A percentile compares a stretch with the other conserved stretches of the same genome.
phyloP scores from a whole-genome alignment of 1,284 basidiomycete species.

The Rhodofomes roseus region DNA sequence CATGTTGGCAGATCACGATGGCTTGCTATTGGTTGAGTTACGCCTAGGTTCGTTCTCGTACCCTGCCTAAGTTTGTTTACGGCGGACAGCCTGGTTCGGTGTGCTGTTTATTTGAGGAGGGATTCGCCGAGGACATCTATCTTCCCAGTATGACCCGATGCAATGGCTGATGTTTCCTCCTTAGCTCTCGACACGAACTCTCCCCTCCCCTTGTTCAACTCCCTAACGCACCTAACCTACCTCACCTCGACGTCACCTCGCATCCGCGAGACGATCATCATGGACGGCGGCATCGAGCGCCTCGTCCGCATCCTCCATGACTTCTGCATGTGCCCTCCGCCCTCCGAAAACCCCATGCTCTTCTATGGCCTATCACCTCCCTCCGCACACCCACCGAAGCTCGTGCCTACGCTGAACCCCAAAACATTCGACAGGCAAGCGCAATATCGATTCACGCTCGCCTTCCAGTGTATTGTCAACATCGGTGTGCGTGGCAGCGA shows the following conservation, averaged over 20 bases:
- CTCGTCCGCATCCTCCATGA: slow-evolving; percentile 92
- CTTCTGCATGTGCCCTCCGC: slow-evolving; percentile 75
- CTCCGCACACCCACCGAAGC: slow-evolving; percentile 48
- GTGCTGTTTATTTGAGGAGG: too few species aligned
- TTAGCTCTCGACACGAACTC: slow-evolving; percentile 92
- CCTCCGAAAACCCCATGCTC: slow-evolving; percentile 66
- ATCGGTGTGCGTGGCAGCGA: slow-evolving; percentile 98
- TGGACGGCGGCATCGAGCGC: slow-evolving; percentile 95
- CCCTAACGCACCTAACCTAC: slow-evolving; percentile 94
- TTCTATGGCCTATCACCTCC: slow-evolving; percentile 73
- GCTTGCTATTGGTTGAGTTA: too few species aligned
- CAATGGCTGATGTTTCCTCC: background rate
- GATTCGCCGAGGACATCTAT: background rate
- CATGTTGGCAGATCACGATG: too few species aligned
- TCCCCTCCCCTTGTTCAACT: slow-evolving; percentile 92
- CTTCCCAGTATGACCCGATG: background rate
- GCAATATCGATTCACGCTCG: slow-evolving; percentile 83
- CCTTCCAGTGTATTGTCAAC: slow-evolving; percentile 97
- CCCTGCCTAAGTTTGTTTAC: too few species aligned
- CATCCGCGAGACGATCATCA: slow-evolving; percentile 97
- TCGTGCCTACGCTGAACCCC: slow-evolving; percentile 59
- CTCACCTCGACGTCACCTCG: slow-evolving; percentile 96
- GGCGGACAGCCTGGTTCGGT: too few species aligned
- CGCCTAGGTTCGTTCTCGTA: too few species aligned
- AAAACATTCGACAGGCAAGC: slow-evolving; percentile 77